Conservation (phyloP, 345 rosid genomes). For the Theobroma cacao region DNA sequence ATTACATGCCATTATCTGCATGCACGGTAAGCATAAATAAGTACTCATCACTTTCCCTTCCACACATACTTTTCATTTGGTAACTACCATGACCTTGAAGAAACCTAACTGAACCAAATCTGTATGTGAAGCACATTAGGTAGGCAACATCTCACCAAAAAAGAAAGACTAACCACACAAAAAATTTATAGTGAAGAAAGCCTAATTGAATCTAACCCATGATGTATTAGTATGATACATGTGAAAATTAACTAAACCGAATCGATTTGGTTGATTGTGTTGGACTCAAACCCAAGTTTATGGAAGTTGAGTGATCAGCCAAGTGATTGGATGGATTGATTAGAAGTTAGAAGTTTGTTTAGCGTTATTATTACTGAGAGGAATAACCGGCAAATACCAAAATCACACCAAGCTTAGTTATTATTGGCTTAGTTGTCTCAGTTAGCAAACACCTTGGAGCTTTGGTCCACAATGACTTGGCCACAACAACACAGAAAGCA, state of each 20-base stretch:
- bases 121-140: constrained; percentile 23
- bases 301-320: background rate
- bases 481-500: constrained; percentile 6
- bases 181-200: background rate
- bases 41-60: background rate
- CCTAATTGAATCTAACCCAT: constrained; percentile 3
- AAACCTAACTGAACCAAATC: constrained; percentile 26
- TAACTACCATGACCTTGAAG: constrained; percentile 18
- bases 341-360: background rate
- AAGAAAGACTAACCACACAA: background rate
- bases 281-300: constrained; percentile 10
- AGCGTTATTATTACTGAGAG: background rate
- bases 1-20: background rate
- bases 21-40: background rate
- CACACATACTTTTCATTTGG: constrained; percentile 15
- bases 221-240: background rate
- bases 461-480: background rate
- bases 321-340: background rate
- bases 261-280: constrained; percentile 6
- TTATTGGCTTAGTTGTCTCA: background rate
- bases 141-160: constrained; percentile 21
- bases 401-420: background rate
- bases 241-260: background rate
- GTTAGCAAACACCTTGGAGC: background rate
- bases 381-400: background rate